Evolutionary conservation across 129 eudicot species (phyloP).

Genomic region (Helianthus annuus): HanXRQr2.0-SUNRISE NC_035433.2:60091897-60092396

Average conservation of each 20-base stretch:
- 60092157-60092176: no score
- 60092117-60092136: not conserved
- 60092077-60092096: slow-evolving; percentile 5
- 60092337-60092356: no score
- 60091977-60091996: not conserved
- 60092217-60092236: no score
- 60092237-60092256: no score
- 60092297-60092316: no score
- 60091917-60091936: not conserved
- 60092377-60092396: no score
- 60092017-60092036: not conserved
- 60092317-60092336: no score
- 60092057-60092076: not conserved
- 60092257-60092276: no score
- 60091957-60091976: slow-evolving; percentile 1
- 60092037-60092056: not conserved
- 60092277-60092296: no score
- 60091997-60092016: not conserved
- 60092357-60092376: no score
- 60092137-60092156: not conserved
- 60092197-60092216: no score
- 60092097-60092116: not conserved
- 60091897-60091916: not conserved
- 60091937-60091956: slow-evolving; percentile 7
- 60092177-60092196: no score